Conservation (phyloP, 1,284 basidiomycete genomes). For the Tetrapyrgos nigripes region DNA sequence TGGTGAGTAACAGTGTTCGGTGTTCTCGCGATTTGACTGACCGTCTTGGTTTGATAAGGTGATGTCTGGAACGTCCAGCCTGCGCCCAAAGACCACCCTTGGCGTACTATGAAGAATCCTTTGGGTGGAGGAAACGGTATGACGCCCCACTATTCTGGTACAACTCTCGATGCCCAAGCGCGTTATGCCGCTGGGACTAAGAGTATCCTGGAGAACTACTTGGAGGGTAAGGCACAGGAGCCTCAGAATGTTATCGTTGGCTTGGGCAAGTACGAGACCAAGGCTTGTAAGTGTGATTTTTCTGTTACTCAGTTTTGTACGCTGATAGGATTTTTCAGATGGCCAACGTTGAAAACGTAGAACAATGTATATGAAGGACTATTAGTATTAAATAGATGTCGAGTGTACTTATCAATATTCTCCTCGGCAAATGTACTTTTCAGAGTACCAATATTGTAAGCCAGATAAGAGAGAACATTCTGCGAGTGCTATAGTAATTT, state of each 20-base stretch:
- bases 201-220: conserved; percentile 84
- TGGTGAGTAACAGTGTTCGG: conserved; percentile 38
- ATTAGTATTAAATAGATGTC: no score
- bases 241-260: conserved; percentile 85
- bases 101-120: conserved; percentile 85
- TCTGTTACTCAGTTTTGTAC: conserved; percentile 4
- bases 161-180: conserved; percentile 90
- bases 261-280: conserved; percentile 51
- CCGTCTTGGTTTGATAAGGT: no score
- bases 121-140: conserved; percentile 78
- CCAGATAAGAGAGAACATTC: no score
- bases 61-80: conserved; percentile 86
- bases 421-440: no score
- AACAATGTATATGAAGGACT: no score
- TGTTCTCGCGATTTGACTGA: no score
- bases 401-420: no score
- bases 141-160: conserved; percentile 86
- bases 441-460: no score
- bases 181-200: conserved; percentile 87
- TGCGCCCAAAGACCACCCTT: conserved; percentile 85
- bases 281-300: conserved; percentile 57
- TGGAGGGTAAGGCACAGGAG: conserved; percentile 71
- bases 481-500: no score
- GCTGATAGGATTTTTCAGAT: conserved; percentile 33
- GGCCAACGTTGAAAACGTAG: conserved; percentile 46